A percentile compares a stretch with the other conserved stretches of the same genome.
Evolutionary conservation across 2,329 filamentous ascomycete genomes (phyloP).

Genomic region (Claviceps sp.): DNA sequence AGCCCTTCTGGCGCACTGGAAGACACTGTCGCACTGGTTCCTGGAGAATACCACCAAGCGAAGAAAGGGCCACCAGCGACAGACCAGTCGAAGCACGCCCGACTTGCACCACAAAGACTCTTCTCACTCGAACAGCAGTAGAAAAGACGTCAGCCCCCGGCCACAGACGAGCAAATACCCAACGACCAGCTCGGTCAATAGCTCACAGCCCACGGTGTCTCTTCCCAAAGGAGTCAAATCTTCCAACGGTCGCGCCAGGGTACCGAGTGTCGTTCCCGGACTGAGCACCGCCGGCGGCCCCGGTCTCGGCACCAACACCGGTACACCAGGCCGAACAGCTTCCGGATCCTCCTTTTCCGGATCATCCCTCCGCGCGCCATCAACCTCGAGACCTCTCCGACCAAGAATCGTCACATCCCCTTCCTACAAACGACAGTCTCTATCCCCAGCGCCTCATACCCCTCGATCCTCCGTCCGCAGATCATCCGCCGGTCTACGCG

Average conservation of each 20-base stretch:
- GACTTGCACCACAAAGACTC: slow-evolving; percentile 39
- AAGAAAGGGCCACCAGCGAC: slow-evolving; percentile 33
- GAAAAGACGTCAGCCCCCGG: slow-evolving; percentile 41
- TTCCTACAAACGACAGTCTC: slow-evolving; percentile 58
- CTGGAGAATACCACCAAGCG: slow-evolving; percentile 44
- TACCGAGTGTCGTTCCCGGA: slow-evolving; percentile 7
- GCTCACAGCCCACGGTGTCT: slow-evolving; percentile 25
- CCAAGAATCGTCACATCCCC: slow-evolving; percentile 17
- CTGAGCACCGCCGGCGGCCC: background rate
- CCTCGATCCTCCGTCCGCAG: slow-evolving; percentile 77
- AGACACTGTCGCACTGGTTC: slow-evolving; percentile 51
- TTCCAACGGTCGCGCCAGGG: slow-evolving; percentile 33
- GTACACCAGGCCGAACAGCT: slow-evolving; percentile 10
- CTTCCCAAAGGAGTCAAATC: slow-evolving; percentile 36
- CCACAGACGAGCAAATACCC: slow-evolving; percentile 48
- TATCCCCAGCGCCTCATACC: slow-evolving; percentile 78
- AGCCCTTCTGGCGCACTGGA: slow-evolving; percentile 46
- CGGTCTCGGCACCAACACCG: background rate
- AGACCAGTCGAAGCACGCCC: slow-evolving; percentile 44
- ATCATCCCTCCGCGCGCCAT: slow-evolving; percentile 12
- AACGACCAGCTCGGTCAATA: slow-evolving; percentile 20
- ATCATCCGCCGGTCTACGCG: slow-evolving; percentile 69
- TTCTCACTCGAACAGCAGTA: slow-evolving; percentile 25
- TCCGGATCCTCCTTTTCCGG: slow-evolving; percentile 12
- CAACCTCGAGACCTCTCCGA: slow-evolving; percentile 16